These are phyloP conservation scores for Melampsora occidentalis DNA, from an alignment of 1,284 basidiomycete species.

Conservation along the genomic window DNA sequence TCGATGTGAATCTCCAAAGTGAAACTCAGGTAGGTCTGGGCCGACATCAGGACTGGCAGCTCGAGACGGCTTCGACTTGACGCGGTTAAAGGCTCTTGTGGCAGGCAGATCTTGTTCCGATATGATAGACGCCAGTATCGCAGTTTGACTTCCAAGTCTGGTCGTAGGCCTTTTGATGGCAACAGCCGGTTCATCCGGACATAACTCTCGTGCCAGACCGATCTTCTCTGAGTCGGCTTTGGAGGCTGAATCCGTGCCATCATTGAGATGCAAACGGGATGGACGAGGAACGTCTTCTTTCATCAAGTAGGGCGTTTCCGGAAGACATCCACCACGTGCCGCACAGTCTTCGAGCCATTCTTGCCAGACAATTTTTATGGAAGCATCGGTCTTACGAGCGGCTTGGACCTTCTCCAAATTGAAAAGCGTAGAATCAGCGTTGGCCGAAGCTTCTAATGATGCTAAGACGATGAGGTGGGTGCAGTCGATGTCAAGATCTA, in stretches of 20 bases:
- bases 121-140: conserved; percentile 42
- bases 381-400: conserved; percentile 14
- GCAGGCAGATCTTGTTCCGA: conserved; percentile 30
- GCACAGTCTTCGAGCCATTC: conserved; percentile 39
- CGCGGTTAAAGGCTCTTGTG: not conserved
- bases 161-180: not conserved
- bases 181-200: conserved; percentile 6
- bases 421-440: conserved; percentile 27
- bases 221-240: conserved; percentile 5
- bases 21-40: not conserved
- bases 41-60: not conserved
- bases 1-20: not conserved
- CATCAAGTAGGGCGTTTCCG: conserved; percentile 31
- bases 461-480: conserved; percentile 39
- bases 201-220: not conserved
- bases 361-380: conserved; percentile 41
- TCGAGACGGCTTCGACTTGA: not conserved
- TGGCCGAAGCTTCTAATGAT: conserved; percentile 12
- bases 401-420: conserved; percentile 38
- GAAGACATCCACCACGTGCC: conserved; percentile 28
- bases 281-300: conserved; percentile 29
- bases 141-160: conserved; percentile 16
- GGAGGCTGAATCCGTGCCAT: not conserved
- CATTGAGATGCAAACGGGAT: conserved; percentile 16
- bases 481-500: conserved; percentile 31